Evolutionary conservation across 257 asterid genomes (phyloP).

Genomic region (Solanum medicagineum): DNA sequence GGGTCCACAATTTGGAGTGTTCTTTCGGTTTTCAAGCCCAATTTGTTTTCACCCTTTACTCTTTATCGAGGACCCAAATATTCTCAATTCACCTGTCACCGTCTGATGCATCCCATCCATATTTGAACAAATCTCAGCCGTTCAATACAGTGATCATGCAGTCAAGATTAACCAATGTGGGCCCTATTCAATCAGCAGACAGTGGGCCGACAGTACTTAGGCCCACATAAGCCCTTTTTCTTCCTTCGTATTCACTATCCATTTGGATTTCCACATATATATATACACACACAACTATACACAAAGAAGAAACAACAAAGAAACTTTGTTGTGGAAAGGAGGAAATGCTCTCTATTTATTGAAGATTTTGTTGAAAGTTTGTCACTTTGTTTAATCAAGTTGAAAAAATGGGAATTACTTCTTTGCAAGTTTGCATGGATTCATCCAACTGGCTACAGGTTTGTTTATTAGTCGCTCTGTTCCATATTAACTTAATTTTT

Average conservation of each 20-base stretch:
- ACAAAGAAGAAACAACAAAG: neutral
- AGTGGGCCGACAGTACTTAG: slow-evolving; percentile 5
- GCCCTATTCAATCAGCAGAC: neutral
- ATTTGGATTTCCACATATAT: neutral
- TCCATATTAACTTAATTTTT: too few species aligned
- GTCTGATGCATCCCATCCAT: slow-evolving; percentile 16
- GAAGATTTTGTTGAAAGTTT: neutral
- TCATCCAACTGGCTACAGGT: slow-evolving; percentile 92
- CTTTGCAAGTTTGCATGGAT: slow-evolving; percentile 98
- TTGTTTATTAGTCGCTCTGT: neutral
- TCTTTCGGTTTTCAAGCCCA: slow-evolving; percentile 18
- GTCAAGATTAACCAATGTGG: slow-evolving; percentile 1
- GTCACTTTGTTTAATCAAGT: neutral
- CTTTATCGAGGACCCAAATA: slow-evolving; percentile 66
- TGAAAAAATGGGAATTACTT: slow-evolving; percentile 46
- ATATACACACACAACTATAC: neutral
- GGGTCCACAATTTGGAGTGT: slow-evolving; percentile 21
- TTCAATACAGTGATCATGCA: neutral
- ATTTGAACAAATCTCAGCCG: slow-evolving; percentile 10
- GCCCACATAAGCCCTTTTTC: slow-evolving; percentile 41
- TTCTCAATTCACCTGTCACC: slow-evolving; percentile 33
- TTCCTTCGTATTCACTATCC: slow-evolving; percentile 73
- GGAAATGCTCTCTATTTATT: neutral
- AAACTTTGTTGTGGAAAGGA: neutral
- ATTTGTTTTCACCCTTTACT: neutral